Percentiles rank a stretch among this genome's conserved stretches.
Conservation (phyloP, 139 green algal genomes). For the Trebouxia sp. region DNA sequence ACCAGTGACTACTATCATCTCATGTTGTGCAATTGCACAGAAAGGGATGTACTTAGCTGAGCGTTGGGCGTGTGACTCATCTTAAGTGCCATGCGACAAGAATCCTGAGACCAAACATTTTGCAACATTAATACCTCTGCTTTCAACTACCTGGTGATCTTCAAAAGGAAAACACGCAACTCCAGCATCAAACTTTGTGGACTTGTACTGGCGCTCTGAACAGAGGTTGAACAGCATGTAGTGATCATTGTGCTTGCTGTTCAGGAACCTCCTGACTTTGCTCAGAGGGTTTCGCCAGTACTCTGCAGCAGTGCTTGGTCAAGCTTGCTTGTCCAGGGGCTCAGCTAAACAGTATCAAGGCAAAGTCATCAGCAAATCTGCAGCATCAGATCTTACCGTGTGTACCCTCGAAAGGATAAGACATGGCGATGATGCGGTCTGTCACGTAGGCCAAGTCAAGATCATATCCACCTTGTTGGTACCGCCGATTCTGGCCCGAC, state of each 20-base stretch:
- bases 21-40: neutral
- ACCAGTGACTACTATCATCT: neutral
- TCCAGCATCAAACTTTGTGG: conserved; percentile 31
- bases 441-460: conserved; percentile 78
- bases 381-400: conserved; percentile 28
- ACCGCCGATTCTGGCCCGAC: conserved; percentile 60
- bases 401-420: conserved; percentile 51
- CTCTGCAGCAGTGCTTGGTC: conserved; percentile 29
- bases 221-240: conserved; percentile 77
- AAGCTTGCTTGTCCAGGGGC: neutral
- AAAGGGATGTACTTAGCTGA: neutral
- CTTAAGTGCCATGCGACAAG: neutral
- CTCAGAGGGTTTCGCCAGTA: conserved; percentile 64
- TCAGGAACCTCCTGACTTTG: conserved; percentile 52
- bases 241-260: conserved; percentile 42
- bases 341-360: neutral
- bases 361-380: neutral
- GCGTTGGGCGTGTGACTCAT: neutral
- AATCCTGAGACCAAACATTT: too few species aligned
- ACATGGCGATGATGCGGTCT: conserved; percentile 71
- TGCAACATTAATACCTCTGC: too few species aligned
- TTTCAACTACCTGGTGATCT: conserved; percentile 65
- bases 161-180: conserved; percentile 63
- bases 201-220: conserved; percentile 57
- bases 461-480: conserved; percentile 62